Base-by-base conservation (phyloP, 441 rosid species). In the Adansonia grandidieri region DNA sequence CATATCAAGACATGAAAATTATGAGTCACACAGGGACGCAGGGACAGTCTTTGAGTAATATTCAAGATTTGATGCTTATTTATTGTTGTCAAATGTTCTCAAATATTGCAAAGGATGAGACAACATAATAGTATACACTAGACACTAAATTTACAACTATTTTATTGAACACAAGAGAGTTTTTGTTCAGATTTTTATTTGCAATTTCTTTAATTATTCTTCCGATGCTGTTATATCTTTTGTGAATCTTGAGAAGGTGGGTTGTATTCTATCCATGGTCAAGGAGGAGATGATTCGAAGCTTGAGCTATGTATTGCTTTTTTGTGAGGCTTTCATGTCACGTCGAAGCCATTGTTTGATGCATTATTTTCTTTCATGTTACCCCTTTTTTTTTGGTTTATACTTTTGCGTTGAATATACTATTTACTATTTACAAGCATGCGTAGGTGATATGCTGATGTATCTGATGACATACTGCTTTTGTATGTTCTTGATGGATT, bases 401-500 rank as follows among this genome's bases (percentile, higher is more conserved):
- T 5, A 2, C 15, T n/a, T 40, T 19, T 56, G 20, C 47, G 60
- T 69, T 68, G 15, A 57, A 77, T 45, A 53, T 62, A 32, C 60
- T 40, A 40, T 40, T 13, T 57, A 51, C 20, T 57, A 19, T 14
- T 51, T 77, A 50, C 45, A 56, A 70, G 58, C 45, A 10, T 71
- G 42, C 47, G 20, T 63, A 69, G 50, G 22, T 53, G 42, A 40
- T 58, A 69, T 78, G 73, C 10, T 63, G 54, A 40, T 28, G 32
- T 58, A 69, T 78, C 67, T 77, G 73, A 74, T 76, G 32, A 61
- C 68, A 73, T 61, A 66, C 40, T 78, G 79, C 61, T 87, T 76
- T 81, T 19, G 57, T 87, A 95, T 97, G 91, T 85, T 89, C 91
- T 92, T 65, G 94, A 92, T 78, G 97, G 93, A 66, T 75, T 91